These are phyloP conservation scores for Candida maltosa DNA, from an alignment of 805 yeast species.

Conservation along the genomic window DNA sequence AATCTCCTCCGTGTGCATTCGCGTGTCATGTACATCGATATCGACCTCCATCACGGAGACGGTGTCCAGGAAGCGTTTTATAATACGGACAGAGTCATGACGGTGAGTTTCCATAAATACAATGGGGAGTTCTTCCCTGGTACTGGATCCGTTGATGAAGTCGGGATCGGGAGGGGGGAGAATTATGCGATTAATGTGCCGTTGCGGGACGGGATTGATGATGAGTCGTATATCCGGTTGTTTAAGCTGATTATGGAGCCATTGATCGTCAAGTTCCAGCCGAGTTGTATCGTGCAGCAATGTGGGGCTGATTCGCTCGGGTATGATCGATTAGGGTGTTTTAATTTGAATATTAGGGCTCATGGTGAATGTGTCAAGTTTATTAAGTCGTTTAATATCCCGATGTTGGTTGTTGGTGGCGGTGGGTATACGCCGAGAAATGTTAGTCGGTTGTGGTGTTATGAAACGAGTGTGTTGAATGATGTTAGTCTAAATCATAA, in stretches of 20 bases:
- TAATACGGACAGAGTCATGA: constrained; percentile 93
- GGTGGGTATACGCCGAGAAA: constrained; percentile 98
- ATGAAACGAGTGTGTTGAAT: constrained; percentile 80
- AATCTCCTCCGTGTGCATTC: constrained; percentile 86
- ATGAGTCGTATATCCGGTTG: constrained; percentile 71
- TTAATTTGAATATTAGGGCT: constrained; percentile 85
- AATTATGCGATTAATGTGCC: constrained; percentile 90
- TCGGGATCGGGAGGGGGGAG: constrained; percentile 85
- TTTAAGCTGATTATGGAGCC: constrained; percentile 87
- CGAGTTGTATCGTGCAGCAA: constrained; percentile 90
- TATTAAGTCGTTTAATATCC: constrained; percentile 84
- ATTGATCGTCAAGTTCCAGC: constrained; percentile 87
- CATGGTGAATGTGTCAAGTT: constrained; percentile 94
- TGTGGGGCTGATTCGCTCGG: constrained; percentile 97
- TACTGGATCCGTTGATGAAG: constrained; percentile 88
- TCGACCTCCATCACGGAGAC: constrained; percentile 95
- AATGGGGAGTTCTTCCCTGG: constrained; percentile 96
- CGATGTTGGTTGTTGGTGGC: constrained; percentile 90
- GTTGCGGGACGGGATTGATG: constrained; percentile 91
- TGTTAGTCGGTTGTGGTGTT: constrained; percentile 93
- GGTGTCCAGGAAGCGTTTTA: constrained; percentile 98
- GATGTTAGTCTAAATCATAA: constrained; percentile 48
- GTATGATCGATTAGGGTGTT: constrained; percentile 90
- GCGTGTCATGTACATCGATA: constrained; percentile 88
- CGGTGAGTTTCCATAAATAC: constrained; percentile 91